phyloP scores from a whole-genome alignment of 2,329 filamentous ascomycete species.

The Emergomyces orientalis region DNA sequence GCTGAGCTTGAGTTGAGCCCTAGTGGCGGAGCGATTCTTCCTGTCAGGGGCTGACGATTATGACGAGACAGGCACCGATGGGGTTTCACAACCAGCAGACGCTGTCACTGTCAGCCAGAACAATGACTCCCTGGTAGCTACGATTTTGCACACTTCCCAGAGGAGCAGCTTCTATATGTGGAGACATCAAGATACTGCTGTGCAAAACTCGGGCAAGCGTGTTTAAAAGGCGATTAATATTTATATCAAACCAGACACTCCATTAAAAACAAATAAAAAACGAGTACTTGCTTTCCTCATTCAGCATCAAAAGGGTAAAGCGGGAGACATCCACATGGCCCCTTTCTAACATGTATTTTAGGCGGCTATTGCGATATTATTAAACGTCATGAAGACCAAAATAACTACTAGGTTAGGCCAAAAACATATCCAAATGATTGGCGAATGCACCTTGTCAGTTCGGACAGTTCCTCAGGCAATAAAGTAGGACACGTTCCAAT shows the following conservation, averaged over 20 bases:
- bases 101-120: not conserved
- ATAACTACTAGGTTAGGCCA: not conserved
- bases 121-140: not conserved
- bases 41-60: not conserved
- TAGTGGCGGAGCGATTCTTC: not conserved
- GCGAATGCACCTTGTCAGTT: not conserved
- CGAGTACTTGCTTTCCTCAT: not conserved
- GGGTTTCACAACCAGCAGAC: not conserved
- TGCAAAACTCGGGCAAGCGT: not conserved
- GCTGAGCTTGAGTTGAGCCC: not conserved
- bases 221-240: not conserved
- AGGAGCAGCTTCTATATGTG: not conserved
- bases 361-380: not conserved
- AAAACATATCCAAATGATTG: not conserved
- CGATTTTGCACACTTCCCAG: not conserved
- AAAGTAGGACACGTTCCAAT: not conserved
- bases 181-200: not conserved
- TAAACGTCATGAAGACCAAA: not conserved
- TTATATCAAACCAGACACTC: not conserved
- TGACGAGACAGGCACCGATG: not conserved
- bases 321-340: not conserved
- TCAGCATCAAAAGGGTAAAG: not conserved
- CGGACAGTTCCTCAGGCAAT: not conserved
- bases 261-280: not conserved
- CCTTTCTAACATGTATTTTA: not conserved